Evolutionary conservation across 2,329 filamentous ascomycete genomes (phyloP).

Genomic region (Cercospora berteroae): DNA sequence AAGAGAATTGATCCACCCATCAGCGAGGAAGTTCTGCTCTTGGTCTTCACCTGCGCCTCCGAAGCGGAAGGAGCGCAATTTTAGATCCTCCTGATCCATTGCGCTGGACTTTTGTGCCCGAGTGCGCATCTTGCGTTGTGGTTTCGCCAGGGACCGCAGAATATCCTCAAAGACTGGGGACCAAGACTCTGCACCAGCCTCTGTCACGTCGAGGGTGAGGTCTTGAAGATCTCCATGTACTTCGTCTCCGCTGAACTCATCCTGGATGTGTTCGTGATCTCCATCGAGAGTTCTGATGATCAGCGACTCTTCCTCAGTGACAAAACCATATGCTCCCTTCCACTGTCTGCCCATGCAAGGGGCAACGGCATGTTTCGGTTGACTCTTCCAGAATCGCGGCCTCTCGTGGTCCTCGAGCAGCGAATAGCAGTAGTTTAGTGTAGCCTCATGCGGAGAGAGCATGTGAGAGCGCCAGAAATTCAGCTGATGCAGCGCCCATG

Average conservation of each 20-base stretch:
- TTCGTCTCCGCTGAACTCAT: constrained; percentile 38
- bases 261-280: constrained; percentile 23
- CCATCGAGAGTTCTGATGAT: background rate
- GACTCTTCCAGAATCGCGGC: constrained; percentile 39
- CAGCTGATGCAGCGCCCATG: constrained; percentile 48
- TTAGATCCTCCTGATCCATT: background rate
- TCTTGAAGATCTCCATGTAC: constrained; percentile 34
- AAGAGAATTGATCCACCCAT: constrained; percentile 53
- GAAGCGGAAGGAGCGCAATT: constrained; percentile 36
- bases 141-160: constrained; percentile 39
- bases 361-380: constrained; percentile 23
- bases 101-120: constrained; percentile 35
- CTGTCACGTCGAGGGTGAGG: constrained; percentile 26
- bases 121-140: constrained; percentile 27
- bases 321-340: constrained; percentile 52
- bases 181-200: constrained; percentile 36
- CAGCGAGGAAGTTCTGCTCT: constrained; percentile 35
- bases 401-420: constrained; percentile 39
- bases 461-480: constrained; percentile 57
- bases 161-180: constrained; percentile 42
- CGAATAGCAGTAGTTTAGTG: constrained; percentile 40
- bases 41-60: constrained; percentile 42
- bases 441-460: constrained; percentile 39
- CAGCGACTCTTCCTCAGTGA: constrained; percentile 23
- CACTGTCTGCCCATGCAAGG: constrained; percentile 45